phyloP scores from a whole-genome alignment of 495 filamentous ascomycete genomes.

The Friedmanniomyces endolithicus region DNA sequence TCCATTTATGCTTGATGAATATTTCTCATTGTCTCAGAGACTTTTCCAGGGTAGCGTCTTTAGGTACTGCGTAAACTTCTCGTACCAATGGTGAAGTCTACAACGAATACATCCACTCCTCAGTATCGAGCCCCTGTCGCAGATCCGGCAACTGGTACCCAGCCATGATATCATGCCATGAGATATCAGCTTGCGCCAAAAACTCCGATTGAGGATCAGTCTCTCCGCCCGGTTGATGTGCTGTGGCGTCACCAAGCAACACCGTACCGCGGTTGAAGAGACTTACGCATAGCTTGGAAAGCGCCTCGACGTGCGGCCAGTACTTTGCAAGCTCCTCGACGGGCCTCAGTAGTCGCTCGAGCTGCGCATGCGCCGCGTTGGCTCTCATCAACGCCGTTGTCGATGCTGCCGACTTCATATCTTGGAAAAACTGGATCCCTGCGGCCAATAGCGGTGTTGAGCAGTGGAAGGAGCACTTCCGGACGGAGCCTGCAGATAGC shows the following conservation, averaged over 20 bases:
- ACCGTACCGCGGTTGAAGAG: not conserved
- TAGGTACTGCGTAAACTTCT: no score
- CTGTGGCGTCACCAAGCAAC: not conserved
- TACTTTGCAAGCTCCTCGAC: not conserved
- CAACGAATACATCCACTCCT: constrained; percentile 1
- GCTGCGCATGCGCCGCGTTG: not conserved
- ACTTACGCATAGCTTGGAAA: not conserved
- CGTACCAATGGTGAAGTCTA: no score
- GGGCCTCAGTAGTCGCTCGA: not conserved
- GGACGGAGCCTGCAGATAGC: not conserved
- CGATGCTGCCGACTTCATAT: not conserved
- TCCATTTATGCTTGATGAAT: no score
- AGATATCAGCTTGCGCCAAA: not conserved
- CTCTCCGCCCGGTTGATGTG: not conserved
- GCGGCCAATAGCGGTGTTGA: not conserved
- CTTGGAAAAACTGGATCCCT: not conserved
- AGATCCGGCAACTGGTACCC: constrained; percentile 4
- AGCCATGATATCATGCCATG: constrained; percentile 2
- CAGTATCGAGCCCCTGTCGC: not conserved
- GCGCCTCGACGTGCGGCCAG: not conserved
- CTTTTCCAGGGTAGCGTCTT: no score
- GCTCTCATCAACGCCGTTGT: not conserved
- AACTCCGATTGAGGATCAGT: not conserved
- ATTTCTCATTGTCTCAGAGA: no score
- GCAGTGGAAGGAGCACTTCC: not conserved